Base-by-base conservation (phyloP, 768 basidiomycete genomes). In the Hirschioporus abietinus region DNA sequence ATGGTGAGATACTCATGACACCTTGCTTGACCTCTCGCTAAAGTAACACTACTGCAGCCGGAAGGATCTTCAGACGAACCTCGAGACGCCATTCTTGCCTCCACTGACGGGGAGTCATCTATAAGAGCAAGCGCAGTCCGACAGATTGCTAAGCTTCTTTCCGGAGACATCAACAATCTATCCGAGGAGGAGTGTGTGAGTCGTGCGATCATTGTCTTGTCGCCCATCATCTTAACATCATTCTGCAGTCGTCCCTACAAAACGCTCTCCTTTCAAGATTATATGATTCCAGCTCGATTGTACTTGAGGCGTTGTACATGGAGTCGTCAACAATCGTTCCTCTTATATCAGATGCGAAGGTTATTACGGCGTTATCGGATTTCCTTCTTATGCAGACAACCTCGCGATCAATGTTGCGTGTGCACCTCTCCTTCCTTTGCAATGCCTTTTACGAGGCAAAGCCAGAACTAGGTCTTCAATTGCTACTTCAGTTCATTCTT, bases 281-380 rank as follows among this genome's bases (percentile, higher is more conserved):
- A 3, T 83, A 87, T 63, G 95, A 96, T 70, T 80, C 82, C 7
- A 82, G 87, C 30, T 67, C 77, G 1, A 71, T 76, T 1, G 90
- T 97, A 27, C 75, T 95, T 15, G 81, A 88, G 60, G 84, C 82
- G 0, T 79, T 97, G 9, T 96, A 95, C 75, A 79, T 78, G 1
- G 76, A 81, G 1, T 80, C 87, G 0, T 73, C 78, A 6, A 59
- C 75, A 1, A 75, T 91, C 59, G 75, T 85, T 2, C 80, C 85
- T 0, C 63, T 71, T 23, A 23, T 77, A 26, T 26, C 63, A 8
- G 64, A 66, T 1, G 67, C 67, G 1, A 70, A 72, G 24, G 66
- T 75, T 63, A 63, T 77, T 58, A 64, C 65, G 12, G 68, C 74
- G 2, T 60, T 77, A 36, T 42, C 61, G 30, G 59, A 66, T 27